Base-by-base conservation (phyloP, 106 monocot species). In the Hemerocallis citrina region DNA sequence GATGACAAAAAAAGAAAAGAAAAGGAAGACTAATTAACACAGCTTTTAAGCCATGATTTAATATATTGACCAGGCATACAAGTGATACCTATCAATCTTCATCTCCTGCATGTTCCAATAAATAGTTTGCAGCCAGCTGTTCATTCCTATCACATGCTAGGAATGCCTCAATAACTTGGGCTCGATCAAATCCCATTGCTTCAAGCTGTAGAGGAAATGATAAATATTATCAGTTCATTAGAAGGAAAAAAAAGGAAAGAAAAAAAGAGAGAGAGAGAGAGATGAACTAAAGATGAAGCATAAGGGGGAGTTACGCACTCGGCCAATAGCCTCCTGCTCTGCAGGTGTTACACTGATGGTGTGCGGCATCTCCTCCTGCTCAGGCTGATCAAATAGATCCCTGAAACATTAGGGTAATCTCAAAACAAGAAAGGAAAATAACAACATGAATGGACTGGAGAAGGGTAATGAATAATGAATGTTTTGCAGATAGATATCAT, bases 141-240 rank as follows among this genome's bases (percentile, higher is more conserved):
- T 98, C 96, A 61, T 98, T 85, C 75, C 84, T 81, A 52, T 98
- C 91, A 62, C 96, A 98, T 19, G 91, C 88, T 31, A 98, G 72
- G 69, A 88, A 98, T 70, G 91, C 91, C 47, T 91, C 86, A 1
- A 95, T 71, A 21, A 96, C 96, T 30, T 81, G 83, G 5, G 73
- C 78, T 51, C 96, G 72, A 32, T 96, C 91, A 68, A 96, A 96
- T 2, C 96, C 96, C 96, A 98, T 81, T 29, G 81, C 84, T 77
- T 98, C 91, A 50, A 98, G 81, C 96, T 98, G 68, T n/a, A n/a
- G 0, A 59, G 25, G 21, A 69, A 16, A 55, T 3, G 31, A n/a
- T 0, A 54, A 59, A 11, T 24, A 25, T 28, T 22, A 33, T 61
- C 22, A 68, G 29, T 46, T 16, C 65, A 50, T 9, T 17, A 29